Evolutionary conservation across 495 filamentous ascomycete genomes (phyloP), one percentile per base, ranked within the genome.

Genomic region (Penicillium maclennaniae): DNA sequence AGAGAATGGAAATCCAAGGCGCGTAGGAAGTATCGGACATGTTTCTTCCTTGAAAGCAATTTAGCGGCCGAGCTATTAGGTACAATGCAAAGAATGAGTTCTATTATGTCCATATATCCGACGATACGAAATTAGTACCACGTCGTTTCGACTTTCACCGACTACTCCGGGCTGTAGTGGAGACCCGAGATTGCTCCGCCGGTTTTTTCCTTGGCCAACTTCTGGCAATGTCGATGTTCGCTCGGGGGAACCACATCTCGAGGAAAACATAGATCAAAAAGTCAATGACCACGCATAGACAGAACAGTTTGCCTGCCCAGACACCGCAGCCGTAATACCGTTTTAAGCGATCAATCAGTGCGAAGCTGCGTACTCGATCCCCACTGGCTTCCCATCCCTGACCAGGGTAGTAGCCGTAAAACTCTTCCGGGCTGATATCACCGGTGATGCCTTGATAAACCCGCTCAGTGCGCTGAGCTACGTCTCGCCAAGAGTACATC

Each of bases 321-420:
- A 97, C 91, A n/a, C 93, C 93, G 62, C 93, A 98, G n/a, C 93
- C 93, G 63, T 97, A 98, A 62, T 98, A 97, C 23, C 92, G 73
- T 69, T 98, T 98, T 20, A 98, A 68, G 17, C 93, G 81, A 63
- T 98, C 93, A 60, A 98, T 96, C 23, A 98, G 79, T 1, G 90
- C 89, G 69, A 93, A 95, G 66, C 87, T 91, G 59, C 87, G 86
- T 1, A 87, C 85, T 37, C 88, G 75, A 40, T 90, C 90, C 45
- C 87, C 80, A 58, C 87, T 86, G 12, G 81, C 84, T 51, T 82
- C 84, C 78, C 84, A 81, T 0, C 75, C 78, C 56, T 80, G 75
- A 20, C 78, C 83, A 3, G 78, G 77, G 44, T 87, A 83, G 62
- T 84, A 84, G 16, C 89, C 89, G 56, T 95, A 95, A 62, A 95